phyloP scores from a whole-genome alignment of 2,329 filamentous ascomycete species.

The Venturia pyrina region DNA sequence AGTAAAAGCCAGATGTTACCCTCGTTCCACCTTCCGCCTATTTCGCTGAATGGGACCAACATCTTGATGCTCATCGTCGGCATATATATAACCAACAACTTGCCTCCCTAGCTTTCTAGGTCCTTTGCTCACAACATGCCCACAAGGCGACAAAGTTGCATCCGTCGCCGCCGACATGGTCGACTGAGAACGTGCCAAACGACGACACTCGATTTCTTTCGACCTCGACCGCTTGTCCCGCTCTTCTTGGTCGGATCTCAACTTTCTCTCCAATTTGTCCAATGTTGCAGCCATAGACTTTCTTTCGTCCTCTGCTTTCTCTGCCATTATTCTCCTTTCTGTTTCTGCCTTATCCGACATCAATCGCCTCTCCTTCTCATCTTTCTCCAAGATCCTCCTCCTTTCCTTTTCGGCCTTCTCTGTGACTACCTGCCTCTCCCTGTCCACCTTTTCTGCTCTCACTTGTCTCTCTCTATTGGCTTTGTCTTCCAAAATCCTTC shows the following conservation, averaged over 20 bases:
- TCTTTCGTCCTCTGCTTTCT: not conserved
- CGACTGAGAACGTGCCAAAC: not conserved
- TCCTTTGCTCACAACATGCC: conserved; percentile 5
- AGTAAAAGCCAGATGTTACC: not conserved
- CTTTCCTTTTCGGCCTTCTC: not conserved
- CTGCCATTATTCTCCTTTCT: not conserved
- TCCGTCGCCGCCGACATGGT: not conserved
- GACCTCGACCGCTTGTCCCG: not conserved
- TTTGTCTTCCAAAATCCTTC: not conserved
- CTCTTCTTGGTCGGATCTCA: not conserved
- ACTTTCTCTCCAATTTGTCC: not conserved
- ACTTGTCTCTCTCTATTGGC: not conserved
- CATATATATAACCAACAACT: conserved; percentile 11
- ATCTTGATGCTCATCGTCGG: conserved; percentile 2
- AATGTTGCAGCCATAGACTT: not conserved
- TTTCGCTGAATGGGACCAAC: not conserved
- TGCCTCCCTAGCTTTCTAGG: conserved; percentile 8
- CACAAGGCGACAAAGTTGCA: not conserved
- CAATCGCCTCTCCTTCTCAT: not conserved
- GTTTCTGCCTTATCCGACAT: not conserved
- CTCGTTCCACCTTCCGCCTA: not conserved
- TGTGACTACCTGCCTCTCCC: not conserved
- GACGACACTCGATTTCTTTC: not conserved
- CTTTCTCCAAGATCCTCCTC: not conserved
- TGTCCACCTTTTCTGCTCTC: not conserved